Evolutionary conservation across 1,284 basidiomycete genomes (phyloP).

Genomic region (Tranzscheliella williamsii): DNA sequence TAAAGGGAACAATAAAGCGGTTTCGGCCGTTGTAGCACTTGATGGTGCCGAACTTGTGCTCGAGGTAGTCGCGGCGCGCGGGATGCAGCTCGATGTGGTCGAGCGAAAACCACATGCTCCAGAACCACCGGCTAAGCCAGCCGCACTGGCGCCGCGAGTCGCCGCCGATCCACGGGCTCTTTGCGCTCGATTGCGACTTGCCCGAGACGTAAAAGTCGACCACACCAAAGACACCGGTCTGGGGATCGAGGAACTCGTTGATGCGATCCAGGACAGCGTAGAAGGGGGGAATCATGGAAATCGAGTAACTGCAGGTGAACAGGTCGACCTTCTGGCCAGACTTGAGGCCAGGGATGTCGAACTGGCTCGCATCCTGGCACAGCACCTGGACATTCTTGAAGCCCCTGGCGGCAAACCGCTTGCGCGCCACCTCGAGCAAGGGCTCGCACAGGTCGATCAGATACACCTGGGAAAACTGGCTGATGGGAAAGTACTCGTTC

Average conservation of each 20-base stretch:
- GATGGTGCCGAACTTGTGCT: constrained; percentile 77
- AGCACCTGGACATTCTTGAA: constrained; percentile 77
- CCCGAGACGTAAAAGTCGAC: constrained; percentile 80
- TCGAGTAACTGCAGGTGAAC: constrained; percentile 60
- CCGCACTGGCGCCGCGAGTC: constrained; percentile 72
- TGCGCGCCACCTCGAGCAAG: constrained; percentile 72
- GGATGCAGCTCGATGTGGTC: constrained; percentile 76
- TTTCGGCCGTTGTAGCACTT: constrained; percentile 73
- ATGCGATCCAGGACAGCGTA: constrained; percentile 73
- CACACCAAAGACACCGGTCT: constrained; percentile 72
- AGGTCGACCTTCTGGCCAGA: constrained; percentile 54
- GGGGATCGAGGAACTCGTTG: constrained; percentile 71
- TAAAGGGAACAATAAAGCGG: constrained; percentile 71
- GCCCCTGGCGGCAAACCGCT: constrained; percentile 71
- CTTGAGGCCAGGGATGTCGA: constrained; percentile 67
- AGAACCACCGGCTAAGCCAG: constrained; percentile 78
- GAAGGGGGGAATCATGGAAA: constrained; percentile 69
- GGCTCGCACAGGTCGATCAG: constrained; percentile 77
- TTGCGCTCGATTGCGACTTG: constrained; percentile 68
- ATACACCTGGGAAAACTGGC: constrained; percentile 66
- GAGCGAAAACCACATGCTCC: constrained; percentile 69
- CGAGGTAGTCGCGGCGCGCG: constrained; percentile 71
- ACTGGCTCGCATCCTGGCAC: constrained; percentile 75
- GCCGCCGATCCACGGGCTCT: constrained; percentile 67
- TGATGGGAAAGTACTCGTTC: constrained; percentile 70